Base-by-base conservation (phyloP, 352 stramenopile genomes). In the Pythium grandisporangium region DNA sequence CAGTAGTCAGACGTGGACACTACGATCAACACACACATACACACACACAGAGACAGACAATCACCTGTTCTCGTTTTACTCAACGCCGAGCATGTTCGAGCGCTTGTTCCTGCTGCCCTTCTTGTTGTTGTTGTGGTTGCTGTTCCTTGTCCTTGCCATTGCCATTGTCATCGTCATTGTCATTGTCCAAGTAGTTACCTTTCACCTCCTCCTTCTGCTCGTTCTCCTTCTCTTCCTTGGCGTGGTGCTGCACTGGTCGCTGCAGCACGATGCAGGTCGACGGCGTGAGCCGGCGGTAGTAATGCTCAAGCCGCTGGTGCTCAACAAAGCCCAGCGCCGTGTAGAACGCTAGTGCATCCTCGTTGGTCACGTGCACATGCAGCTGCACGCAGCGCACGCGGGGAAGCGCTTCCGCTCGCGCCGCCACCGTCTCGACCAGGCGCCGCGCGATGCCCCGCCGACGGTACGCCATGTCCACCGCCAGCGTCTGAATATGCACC, bases 331-430 rank as follows among this genome's bases (percentile, higher is more conserved):
- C 74, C 27, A 78, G 23, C 7, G 42, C 34, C 25, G 52, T 42
- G 45, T 87, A 87, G 51, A 87, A 84, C 37, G 59, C 66, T 23
- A 78, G 17, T n/a, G 57, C 73, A 41, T 79, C 73, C 1, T 65
- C 53, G 50, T 87, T 87, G 16, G 53, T 58, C 17, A 56, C 58
- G 42, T 87, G 74, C 16, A 87, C 74, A 44, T 87, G 66, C 30
- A 87, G 63, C 30, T 57, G 56, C 30, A 82, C 45, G 16, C 49
- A 57, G 13, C 42, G 38, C 22, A 47, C 36, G 23, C 6, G 12
- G 7, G 16, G 12, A 21, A 61, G 25, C 2, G 16, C 35, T 5
- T 29, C 19, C 2, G 48, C 35, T 12, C 51, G 56, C 23, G 57
- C 40, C 24, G 83, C 43, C 6, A 84, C 42, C n/a, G 49, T 56